phyloP scores from a whole-genome alignment of 805 yeast species.

The Yarrowia yakushimensis region DNA sequence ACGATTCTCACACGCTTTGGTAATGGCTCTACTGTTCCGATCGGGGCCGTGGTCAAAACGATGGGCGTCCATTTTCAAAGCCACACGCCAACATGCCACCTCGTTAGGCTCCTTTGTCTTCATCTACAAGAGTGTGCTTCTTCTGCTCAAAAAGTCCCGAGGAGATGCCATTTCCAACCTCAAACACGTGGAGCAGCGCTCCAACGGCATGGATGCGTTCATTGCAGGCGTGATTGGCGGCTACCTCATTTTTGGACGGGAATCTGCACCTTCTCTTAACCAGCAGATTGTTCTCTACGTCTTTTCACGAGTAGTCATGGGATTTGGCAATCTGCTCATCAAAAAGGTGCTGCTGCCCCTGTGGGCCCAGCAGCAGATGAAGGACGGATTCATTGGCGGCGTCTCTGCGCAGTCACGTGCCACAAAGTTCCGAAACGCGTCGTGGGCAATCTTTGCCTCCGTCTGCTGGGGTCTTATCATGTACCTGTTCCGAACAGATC shows the following conservation, averaged over 20 bases:
- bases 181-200: conserved; percentile 26
- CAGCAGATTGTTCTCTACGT: conserved; percentile 74
- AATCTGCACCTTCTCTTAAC: conserved; percentile 42
- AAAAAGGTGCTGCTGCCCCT: conserved; percentile 24
- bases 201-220: conserved; percentile 32
- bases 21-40: conserved; percentile 55
- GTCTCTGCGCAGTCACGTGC: neutral
- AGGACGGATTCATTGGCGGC: conserved; percentile 22
- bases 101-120: conserved; percentile 56
- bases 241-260: conserved; percentile 43
- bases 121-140: conserved; percentile 45
- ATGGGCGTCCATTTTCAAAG: conserved; percentile 46
- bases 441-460: conserved; percentile 63
- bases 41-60: conserved; percentile 49
- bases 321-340: conserved; percentile 52
- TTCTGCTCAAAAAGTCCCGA: conserved; percentile 33
- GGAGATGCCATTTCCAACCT: conserved; percentile 25
- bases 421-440: conserved; percentile 33
- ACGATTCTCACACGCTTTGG: conserved; percentile 62
- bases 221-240: conserved; percentile 44
- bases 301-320: conserved; percentile 63
- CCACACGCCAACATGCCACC: conserved; percentile 54
- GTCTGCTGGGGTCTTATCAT: conserved; percentile 70
- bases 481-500: conserved; percentile 63
- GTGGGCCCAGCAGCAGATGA: conserved; percentile 23